Conservation (phyloP, 495 filamentous ascomycete genomes). For the Aspergillus panamensis region DNA sequence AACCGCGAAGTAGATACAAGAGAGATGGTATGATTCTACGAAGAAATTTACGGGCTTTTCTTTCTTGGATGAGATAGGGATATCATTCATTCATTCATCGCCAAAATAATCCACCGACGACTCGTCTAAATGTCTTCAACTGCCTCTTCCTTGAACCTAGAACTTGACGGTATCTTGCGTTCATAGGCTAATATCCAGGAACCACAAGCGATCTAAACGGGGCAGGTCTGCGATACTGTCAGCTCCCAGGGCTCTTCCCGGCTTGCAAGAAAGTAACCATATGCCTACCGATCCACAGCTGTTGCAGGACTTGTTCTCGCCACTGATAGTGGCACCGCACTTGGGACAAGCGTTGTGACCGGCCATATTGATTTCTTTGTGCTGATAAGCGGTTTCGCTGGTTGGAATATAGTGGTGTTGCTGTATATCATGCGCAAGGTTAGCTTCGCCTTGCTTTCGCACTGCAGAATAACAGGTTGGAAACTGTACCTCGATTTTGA, state of each 20-base stretch:
- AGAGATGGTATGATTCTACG: slow-evolving; percentile 9
- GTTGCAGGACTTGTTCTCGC: slow-evolving; percentile 33
- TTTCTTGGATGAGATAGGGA: background rate
- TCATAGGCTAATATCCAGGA: background rate
- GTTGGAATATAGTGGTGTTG: background rate
- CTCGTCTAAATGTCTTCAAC: background rate
- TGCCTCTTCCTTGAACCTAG: background rate
- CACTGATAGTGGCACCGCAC: slow-evolving; percentile 30
- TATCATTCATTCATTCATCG: slow-evolving; percentile 21
- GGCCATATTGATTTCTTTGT: slow-evolving; percentile 20
- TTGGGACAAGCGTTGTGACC: slow-evolving; percentile 33
- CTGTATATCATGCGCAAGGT: background rate
- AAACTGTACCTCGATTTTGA: background rate
- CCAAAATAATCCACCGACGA: background rate
- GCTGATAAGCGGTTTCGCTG: background rate
- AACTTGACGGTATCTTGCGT: background rate
- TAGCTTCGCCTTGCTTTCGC: background rate
- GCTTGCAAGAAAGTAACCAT: background rate
- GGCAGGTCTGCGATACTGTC: slow-evolving; percentile 23
- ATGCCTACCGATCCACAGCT: slow-evolving; percentile 34
- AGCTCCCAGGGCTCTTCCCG: background rate
- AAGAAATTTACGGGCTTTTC: background rate
- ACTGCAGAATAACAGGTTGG: background rate
- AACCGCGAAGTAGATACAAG: slow-evolving; percentile 2
- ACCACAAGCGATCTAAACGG: slow-evolving; percentile 21